Base-by-base conservation (phyloP, 495 filamentous ascomycete species). In the Penicillium robsamsonii region DNA sequence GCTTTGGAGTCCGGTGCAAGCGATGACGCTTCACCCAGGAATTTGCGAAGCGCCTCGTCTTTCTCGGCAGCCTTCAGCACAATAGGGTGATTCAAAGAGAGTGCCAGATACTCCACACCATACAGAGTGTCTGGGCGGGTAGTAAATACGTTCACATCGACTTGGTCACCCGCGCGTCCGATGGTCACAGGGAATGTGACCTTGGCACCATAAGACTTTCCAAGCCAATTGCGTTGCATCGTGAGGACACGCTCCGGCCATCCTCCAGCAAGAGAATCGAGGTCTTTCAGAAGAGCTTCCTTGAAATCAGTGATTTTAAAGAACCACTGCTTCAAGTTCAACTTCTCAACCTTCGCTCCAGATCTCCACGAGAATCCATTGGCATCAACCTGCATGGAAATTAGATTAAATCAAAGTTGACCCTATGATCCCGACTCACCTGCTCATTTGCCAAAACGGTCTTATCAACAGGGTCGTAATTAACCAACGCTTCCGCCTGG, bases 401-500 rank as follows among this genome's bases (percentile, higher is more conserved):
- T 57, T 46, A 31, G 58, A 41, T 13, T 41, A 40, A n/a, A 43
- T 60, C 38, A 45, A 56, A 22, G 40, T 25, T 30, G 35, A n/a
- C n/a, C 35, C 12, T 41, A 10, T n/a, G 27, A 44, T 18, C 22
- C 30, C 18, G 20, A 44, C 56, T 22, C 41, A 75, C 71, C 69
- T 96, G 91, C 64, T 96, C 91, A 67, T 96, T 96, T 1, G 91
- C 91, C 44, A 96, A 72, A 25, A 96, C 91, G 0, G 91, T 96
- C 71, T 87, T 86, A 66, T 96, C 91, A 22, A 96, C 80, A 5
- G 91, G 91, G 60, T 96, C 91, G 71, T 88, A 96, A 70, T 96
- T 96, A 53, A 96, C 91, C 38, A 90, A 62, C 15, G 91, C 86
- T 53, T 92, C 86, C 10, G 79, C 81, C 58, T 89, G 89, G 63